phyloP scores from a whole-genome alignment of 108 stramenopile species.

The Conticribra weissflogii region DNA sequence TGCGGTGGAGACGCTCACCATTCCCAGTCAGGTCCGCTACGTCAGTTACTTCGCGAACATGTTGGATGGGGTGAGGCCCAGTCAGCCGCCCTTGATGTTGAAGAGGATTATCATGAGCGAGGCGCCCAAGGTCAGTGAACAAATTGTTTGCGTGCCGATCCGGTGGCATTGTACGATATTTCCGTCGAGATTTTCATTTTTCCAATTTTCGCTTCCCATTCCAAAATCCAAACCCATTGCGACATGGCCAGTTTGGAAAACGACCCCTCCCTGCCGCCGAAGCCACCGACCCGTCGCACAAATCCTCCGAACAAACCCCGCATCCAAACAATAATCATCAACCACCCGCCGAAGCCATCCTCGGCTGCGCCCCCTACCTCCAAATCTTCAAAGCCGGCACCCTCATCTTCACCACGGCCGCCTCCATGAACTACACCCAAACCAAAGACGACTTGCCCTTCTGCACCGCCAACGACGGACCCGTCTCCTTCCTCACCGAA shows the following conservation, averaged over 20 bases:
- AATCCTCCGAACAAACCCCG: too few relatives aligned
- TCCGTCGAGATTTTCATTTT: too few relatives aligned
- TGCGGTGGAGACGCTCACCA: slow-evolving; percentile 76
- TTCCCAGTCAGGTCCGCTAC: slow-evolving; percentile 95
- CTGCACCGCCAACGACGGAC: slow-evolving; percentile 57
- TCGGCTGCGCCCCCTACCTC: slow-evolving; percentile 95
- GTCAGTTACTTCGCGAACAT: slow-evolving; percentile 91
- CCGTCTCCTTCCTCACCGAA: slow-evolving; percentile 76
- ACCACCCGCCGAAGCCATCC: slow-evolving; percentile 5
- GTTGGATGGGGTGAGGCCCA: slow-evolving; percentile 80
- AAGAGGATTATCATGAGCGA: slow-evolving; percentile 92
- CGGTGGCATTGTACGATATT: too few relatives aligned
- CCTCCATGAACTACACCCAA: slow-evolving; percentile 64
- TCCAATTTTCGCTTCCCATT: too few relatives aligned
- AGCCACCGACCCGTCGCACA: not conserved
- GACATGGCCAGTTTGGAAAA: slow-evolving; percentile 42
- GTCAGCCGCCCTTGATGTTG: slow-evolving; percentile 86
- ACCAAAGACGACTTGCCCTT: slow-evolving; percentile 72
- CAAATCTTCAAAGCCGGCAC: slow-evolving; percentile 94
- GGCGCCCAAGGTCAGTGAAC: slow-evolving; percentile 82
- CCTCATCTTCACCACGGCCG: slow-evolving; percentile 84
- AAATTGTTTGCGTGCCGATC: too few relatives aligned
- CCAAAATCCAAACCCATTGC: too few relatives aligned
- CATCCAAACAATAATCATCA: not conserved
- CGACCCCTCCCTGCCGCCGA: not conserved